phyloP scores from a whole-genome alignment of 2,329 filamentous ascomycete genomes.

The Botrytis fragariae region DNA sequence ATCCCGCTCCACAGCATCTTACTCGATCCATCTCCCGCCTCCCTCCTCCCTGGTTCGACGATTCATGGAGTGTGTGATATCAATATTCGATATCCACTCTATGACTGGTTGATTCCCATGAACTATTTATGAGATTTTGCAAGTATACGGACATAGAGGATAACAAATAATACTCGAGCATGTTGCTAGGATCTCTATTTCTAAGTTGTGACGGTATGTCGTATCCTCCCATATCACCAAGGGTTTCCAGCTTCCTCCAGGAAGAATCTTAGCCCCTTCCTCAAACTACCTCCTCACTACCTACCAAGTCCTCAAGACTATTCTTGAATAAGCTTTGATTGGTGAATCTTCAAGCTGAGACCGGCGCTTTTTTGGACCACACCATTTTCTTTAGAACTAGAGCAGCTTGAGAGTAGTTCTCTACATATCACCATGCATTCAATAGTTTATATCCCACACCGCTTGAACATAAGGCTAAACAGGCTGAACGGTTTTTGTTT shows the following conservation, averaged over 20 bases:
- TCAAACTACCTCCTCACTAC: not conserved
- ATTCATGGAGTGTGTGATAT: conserved; percentile 2
- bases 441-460: not conserved
- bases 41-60: conserved; percentile 11
- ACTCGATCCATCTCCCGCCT: not conserved
- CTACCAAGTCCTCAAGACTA: not conserved
- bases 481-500: not conserved
- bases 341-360: conserved; percentile 4
- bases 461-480: not conserved
- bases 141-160: not conserved
- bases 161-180: not conserved
- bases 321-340: not conserved
- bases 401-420: not conserved
- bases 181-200: not conserved
- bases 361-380: not conserved
- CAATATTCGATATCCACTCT: not conserved
- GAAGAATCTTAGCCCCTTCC: conserved; percentile 2
- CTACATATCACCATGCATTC: not conserved
- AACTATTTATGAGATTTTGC: not conserved
- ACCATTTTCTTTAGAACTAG: not conserved
- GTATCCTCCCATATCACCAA: not conserved
- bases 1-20: conserved; percentile 7
- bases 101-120: not conserved
- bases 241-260: not conserved
- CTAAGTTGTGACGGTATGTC: not conserved